A percentile compares a stretch with the other conserved stretches of the same genome.
Evolutionary conservation across 2,329 filamentous ascomycete genomes (phyloP).

Genomic region (Aschersonia sp.): DNA sequence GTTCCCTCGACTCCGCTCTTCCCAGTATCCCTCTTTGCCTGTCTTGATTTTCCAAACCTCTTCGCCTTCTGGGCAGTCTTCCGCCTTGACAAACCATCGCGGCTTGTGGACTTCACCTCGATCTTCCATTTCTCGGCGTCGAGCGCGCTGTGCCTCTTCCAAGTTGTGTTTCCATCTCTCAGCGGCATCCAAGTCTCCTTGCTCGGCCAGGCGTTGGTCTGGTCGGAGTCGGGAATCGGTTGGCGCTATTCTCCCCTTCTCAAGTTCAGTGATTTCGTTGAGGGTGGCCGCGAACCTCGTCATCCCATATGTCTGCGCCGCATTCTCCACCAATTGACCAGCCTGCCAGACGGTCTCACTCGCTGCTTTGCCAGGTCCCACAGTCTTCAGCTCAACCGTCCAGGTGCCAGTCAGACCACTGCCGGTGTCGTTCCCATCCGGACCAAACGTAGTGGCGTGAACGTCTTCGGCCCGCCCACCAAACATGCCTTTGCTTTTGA

Average conservation of each 20-base stretch:
- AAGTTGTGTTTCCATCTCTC: conserved; percentile 71
- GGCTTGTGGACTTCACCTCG: conserved; percentile 59
- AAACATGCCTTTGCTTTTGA: conserved; percentile 95
- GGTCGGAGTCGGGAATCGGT: conserved; percentile 77
- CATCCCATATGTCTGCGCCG: conserved; percentile 71
- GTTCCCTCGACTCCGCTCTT: conserved; percentile 53
- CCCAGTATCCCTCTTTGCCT: conserved; percentile 89
- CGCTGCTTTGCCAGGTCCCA: conserved; percentile 43
- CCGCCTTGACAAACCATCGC: conserved; percentile 69
- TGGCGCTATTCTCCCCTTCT: conserved; percentile 57
- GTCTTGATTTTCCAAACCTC: conserved; percentile 63
- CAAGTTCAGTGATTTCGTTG: conserved; percentile 76
- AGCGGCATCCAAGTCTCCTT: conserved; percentile 67
- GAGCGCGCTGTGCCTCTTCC: conserved; percentile 69
- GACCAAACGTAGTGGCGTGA: conserved; percentile 55
- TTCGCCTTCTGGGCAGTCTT: conserved; percentile 42
- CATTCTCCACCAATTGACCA: conserved; percentile 64
- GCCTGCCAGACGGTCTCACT: conserved; percentile 65
- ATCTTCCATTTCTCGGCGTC: conserved; percentile 63
- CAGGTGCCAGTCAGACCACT: conserved; percentile 68
- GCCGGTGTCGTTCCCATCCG: conserved; percentile 49
- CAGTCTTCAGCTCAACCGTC: conserved; percentile 59
- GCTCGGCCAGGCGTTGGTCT: conserved; percentile 75
- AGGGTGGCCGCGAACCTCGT: conserved; percentile 74
- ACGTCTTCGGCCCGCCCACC: conserved; percentile 89